Evolutionary conservation across 495 filamentous ascomycete species (phyloP).

Genomic region (Penicillium silybi): DNA sequence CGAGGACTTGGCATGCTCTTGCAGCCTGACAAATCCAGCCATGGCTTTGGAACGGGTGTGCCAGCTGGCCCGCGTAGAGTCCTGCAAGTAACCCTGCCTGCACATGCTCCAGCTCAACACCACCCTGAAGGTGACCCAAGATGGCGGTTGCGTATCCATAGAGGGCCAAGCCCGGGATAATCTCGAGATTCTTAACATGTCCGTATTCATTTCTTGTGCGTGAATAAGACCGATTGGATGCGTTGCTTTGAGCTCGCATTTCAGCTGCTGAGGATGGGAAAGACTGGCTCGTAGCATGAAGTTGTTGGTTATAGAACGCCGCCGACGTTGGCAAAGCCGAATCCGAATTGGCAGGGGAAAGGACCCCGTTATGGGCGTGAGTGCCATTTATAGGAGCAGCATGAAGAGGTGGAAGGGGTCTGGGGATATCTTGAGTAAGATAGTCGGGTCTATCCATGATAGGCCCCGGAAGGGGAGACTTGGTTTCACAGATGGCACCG

Average conservation of each 20-base stretch:
- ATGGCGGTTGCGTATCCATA: constrained; percentile 84
- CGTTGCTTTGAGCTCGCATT: not conserved
- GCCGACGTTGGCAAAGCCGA: constrained; percentile 15
- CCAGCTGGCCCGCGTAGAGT: constrained; percentile 83
- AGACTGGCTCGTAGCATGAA: constrained; percentile 14
- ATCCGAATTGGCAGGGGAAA: constrained; percentile 28
- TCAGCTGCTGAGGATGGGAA: constrained; percentile 18
- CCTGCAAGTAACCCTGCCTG: constrained; percentile 85
- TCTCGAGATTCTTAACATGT: constrained; percentile 65
- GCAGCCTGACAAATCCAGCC: constrained; percentile 80
- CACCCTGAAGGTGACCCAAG: constrained; percentile 74
- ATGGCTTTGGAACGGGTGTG: constrained; percentile 84
- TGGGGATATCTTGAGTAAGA: constrained; percentile 26
- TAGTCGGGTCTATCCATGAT: constrained; percentile 29
- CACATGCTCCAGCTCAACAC: constrained; percentile 73
- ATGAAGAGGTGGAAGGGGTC: constrained; percentile 8
- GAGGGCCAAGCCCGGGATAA: constrained; percentile 84
- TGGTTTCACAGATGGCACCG: constrained; percentile 73
- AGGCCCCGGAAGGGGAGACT: constrained; percentile 55
- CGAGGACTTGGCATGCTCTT: constrained; percentile 68
- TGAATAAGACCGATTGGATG: constrained; percentile 13
- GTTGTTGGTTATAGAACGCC: constrained; percentile 19
- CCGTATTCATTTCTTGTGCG: constrained; percentile 10
- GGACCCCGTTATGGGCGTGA: constrained; percentile 14
- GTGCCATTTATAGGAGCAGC: not conserved